phyloP scores from a whole-genome alignment of 495 filamentous ascomycete genomes.

The Penicillium manginii region DNA sequence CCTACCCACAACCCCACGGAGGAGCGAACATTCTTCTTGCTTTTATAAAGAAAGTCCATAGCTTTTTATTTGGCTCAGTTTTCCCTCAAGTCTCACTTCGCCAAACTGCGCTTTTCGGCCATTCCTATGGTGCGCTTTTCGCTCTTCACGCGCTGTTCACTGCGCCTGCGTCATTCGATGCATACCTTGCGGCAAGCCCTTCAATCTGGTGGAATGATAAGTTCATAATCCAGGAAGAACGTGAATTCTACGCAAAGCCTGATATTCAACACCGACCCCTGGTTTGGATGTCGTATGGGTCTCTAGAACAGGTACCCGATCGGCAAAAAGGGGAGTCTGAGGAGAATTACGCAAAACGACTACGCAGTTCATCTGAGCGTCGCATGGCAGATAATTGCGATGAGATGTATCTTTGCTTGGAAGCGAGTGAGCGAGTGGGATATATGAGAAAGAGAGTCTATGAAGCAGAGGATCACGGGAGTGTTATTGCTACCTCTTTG shows the following conservation, averaged over 20 bases:
- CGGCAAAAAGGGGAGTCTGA: constrained; percentile 10
- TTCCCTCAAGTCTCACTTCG: constrained; percentile 19
- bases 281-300: constrained; percentile 24
- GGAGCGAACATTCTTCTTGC: constrained; percentile 25
- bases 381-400: constrained; percentile 31
- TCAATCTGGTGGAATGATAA: constrained; percentile 32
- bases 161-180: constrained; percentile 18
- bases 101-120: constrained; percentile 26
- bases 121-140: constrained; percentile 29
- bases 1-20: constrained; percentile 12
- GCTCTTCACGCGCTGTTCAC: constrained; percentile 26
- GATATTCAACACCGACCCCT: background rate
- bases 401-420: constrained; percentile 16
- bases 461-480: constrained; percentile 31
- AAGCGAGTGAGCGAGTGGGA: constrained; percentile 7
- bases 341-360: constrained; percentile 16
- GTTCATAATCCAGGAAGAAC: constrained; percentile 20
- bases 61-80: constrained; percentile 15
- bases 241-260: constrained; percentile 6
- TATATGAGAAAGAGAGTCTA: constrained; percentile 17
- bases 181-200: constrained; percentile 30
- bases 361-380: constrained; percentile 8
- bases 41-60: constrained; percentile 19
- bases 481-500: constrained; percentile 27
- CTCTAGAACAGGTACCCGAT: constrained; percentile 24